These are phyloP conservation scores for Boletus rubescentipes DNA, from an alignment of 768 basidiomycete species.

Conservation along the genomic window DNA sequence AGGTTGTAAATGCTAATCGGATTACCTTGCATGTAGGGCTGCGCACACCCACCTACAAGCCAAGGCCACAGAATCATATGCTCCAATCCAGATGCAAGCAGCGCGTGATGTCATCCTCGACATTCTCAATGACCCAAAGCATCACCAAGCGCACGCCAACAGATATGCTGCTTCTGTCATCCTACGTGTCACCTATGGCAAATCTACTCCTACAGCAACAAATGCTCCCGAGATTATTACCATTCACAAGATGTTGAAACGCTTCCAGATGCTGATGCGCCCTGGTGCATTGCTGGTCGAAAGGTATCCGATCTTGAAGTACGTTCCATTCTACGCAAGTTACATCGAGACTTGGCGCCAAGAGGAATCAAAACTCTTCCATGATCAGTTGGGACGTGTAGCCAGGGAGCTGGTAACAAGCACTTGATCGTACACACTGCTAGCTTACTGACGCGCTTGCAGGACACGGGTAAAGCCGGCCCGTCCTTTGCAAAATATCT, in stretches of 20 bases:
- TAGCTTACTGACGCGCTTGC: neutral
- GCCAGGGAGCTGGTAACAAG: slow-evolving; percentile 41
- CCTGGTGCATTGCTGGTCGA: slow-evolving; percentile 39
- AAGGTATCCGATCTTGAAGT: slow-evolving; percentile 37
- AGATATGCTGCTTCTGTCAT: slow-evolving; percentile 38
- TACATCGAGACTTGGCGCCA: slow-evolving; percentile 54
- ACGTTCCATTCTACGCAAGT: slow-evolving; percentile 61
- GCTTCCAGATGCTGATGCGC: slow-evolving; percentile 37
- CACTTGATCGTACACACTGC: neutral
- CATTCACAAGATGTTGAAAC: slow-evolving; percentile 35
- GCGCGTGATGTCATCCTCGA: slow-evolving; percentile 34
- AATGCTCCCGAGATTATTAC: slow-evolving; percentile 33
- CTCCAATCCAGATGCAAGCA: slow-evolving; percentile 43
- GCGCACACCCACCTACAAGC: slow-evolving; percentile 60
- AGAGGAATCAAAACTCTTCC: slow-evolving; percentile 57
- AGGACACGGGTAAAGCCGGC: slow-evolving; percentile 26
- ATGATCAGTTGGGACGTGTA: slow-evolving; percentile 48
- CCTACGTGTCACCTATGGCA: slow-evolving; percentile 36
- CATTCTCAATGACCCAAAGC: slow-evolving; percentile 31
- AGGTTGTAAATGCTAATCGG: neutral
- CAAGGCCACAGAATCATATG: slow-evolving; percentile 49
- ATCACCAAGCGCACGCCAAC: slow-evolving; percentile 57
- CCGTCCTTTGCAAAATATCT: slow-evolving; percentile 59
- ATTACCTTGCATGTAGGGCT: slow-evolving; percentile 36
- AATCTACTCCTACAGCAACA: slow-evolving; percentile 29